phyloP scores from a whole-genome alignment of 768 basidiomycete genomes.

The Lentinula boryana region DNA sequence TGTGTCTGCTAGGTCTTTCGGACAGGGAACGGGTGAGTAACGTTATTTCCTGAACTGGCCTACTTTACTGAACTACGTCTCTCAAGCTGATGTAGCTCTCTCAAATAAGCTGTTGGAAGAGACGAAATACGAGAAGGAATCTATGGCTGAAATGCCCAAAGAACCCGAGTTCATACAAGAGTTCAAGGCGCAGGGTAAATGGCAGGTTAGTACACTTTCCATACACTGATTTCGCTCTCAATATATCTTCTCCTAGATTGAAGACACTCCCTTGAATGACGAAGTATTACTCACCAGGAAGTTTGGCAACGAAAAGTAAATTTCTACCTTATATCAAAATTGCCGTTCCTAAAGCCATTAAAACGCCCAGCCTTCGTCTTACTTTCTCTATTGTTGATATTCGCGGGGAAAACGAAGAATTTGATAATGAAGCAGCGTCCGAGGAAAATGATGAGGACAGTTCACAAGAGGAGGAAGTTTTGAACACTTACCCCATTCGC shows the following conservation, averaged over 20 bases:
- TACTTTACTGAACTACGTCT: not conserved
- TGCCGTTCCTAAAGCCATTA: not conserved
- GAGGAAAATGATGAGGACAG: constrained; percentile 31
- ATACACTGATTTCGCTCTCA: not conserved
- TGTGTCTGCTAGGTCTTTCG: constrained; percentile 33
- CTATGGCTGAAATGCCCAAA: constrained; percentile 24
- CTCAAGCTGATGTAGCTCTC: constrained; percentile 66
- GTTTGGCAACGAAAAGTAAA: constrained; percentile 88
- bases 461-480: constrained; percentile 30
- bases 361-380: constrained; percentile 60
- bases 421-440: constrained; percentile 23
- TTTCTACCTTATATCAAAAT: constrained; percentile 10
- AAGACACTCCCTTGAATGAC: constrained; percentile 66
- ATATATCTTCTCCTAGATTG: constrained; percentile 43
- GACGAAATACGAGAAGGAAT: constrained; percentile 79
- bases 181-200: constrained; percentile 70
- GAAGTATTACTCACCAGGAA: constrained; percentile 78
- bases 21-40: constrained; percentile 40
- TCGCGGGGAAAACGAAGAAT: constrained; percentile 37
- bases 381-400: constrained; percentile 94
- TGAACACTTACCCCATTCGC: constrained; percentile 63
- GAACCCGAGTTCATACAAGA: constrained; percentile 72
- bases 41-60: constrained; percentile 11
- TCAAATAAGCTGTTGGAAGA: constrained; percentile 75
- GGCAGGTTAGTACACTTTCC: constrained; percentile 56